phyloP scores from a whole-genome alignment of 2,329 filamentous ascomycete species.

The Colletotrichum sp. region DNA sequence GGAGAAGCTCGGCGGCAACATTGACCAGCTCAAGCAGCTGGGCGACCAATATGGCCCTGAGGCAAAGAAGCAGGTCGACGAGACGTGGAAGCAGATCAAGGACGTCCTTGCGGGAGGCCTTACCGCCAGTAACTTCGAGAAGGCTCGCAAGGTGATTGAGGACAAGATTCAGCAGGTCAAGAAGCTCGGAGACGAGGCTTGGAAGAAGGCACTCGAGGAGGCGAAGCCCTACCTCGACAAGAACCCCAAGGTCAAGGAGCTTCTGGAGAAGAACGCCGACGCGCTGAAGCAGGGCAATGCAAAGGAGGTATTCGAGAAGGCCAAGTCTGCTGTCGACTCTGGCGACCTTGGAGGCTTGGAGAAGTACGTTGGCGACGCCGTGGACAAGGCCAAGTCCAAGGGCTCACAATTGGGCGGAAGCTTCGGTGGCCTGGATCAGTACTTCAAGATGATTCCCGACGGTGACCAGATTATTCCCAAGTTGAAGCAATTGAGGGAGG shows the following conservation, averaged over 20 bases:
- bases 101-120: conserved; percentile 69
- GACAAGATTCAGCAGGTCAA: conserved; percentile 72
- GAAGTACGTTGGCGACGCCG: conserved; percentile 62
- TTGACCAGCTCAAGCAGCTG: conserved; percentile 73
- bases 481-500: conserved; percentile 66
- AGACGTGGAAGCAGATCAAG: conserved; percentile 71
- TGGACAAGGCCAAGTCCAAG: conserved; percentile 61
- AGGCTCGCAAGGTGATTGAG: conserved; percentile 66
- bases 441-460: conserved; percentile 69
- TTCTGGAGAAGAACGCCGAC: conserved; percentile 74
- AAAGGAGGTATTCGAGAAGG: conserved; percentile 65
- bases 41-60: conserved; percentile 75
- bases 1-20: conserved; percentile 71
- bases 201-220: conserved; percentile 73
- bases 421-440: conserved; percentile 61
- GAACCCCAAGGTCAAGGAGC: conserved; percentile 75
- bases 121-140: conserved; percentile 54
- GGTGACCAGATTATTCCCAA: conserved; percentile 70
- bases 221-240: conserved; percentile 77
- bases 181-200: conserved; percentile 73
- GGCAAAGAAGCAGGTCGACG: conserved; percentile 76
- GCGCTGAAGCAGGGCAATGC: conserved; percentile 71
- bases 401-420: conserved; percentile 39
- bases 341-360: conserved; percentile 65
- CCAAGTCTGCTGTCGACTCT: conserved; percentile 64